Conservation (phyloP, 495 filamentous ascomycete genomes). For the Hypomontagnella submonticulosa region DNA sequence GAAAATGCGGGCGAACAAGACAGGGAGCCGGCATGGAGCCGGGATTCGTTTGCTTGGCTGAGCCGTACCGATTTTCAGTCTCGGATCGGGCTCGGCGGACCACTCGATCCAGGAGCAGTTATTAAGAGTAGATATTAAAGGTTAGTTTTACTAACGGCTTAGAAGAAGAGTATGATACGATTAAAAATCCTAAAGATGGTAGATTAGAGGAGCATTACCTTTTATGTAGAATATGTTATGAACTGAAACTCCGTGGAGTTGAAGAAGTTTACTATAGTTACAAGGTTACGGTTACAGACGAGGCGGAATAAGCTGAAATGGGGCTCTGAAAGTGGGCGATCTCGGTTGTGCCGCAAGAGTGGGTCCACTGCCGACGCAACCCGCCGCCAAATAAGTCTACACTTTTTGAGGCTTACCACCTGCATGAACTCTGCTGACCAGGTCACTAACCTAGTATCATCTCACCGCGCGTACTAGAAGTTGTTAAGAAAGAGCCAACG, state of each 20-base stretch:
- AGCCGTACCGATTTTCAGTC: slow-evolving; percentile 24
- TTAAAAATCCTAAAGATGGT: not conserved
- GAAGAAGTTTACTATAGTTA: slow-evolving; percentile 9
- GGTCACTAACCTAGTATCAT: slow-evolving; percentile 13
- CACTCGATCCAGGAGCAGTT: slow-evolving; percentile 2
- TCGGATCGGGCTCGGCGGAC: slow-evolving; percentile 23
- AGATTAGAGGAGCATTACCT: slow-evolving; percentile 20
- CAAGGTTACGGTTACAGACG: slow-evolving; percentile 6
- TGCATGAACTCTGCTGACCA: slow-evolving; percentile 23
- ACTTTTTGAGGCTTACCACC: too few species aligned
- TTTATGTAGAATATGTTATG: not conserved
- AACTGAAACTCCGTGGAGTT: not conserved
- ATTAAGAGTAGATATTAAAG: slow-evolving; percentile 1
- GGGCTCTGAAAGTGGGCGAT: slow-evolving; percentile 17
- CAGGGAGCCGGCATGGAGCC: slow-evolving; percentile 18
- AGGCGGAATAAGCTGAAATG: slow-evolving; percentile 25
- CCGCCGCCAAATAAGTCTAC: slow-evolving; percentile 25
- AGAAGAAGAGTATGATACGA: not conserved
- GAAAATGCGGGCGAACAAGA: slow-evolving; percentile 16
- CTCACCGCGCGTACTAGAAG: slow-evolving; percentile 21
- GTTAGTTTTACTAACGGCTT: not conserved
- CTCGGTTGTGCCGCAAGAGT: slow-evolving; percentile 12
- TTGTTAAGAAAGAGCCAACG: too few species aligned
- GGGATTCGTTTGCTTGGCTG: slow-evolving; percentile 13
- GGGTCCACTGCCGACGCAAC: slow-evolving; percentile 38